Evolutionary conservation across 2,329 filamentous ascomycete genomes (phyloP), one percentile per base, ranked within the genome.

Genomic region (Monilinia laxa): DNA sequence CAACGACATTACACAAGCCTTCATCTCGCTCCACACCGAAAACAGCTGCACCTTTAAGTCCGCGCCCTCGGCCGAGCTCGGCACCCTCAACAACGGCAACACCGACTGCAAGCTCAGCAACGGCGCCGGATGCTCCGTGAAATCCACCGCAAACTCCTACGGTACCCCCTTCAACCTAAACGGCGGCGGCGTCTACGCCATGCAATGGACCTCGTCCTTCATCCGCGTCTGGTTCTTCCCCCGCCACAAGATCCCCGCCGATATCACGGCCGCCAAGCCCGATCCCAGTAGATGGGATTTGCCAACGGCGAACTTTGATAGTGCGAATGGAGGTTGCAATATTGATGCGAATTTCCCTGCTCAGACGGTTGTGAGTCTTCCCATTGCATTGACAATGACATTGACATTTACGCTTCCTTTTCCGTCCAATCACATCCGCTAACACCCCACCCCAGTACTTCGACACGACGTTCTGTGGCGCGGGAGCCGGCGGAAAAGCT

Each of bases 401-500:
- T 35, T 35, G 5, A 35, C 31, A 35, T 1, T 35, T 35, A 5
- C 62, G 18, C 25, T 11, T 20, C 20, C 14, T 47, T 20, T 9
- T 12, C 6, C 18, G 1, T 42, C 35, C 23, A n/a, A 10, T 20
- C 11, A 10, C 18, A 10, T 9, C 7, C n/a, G 11, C 52, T 58
- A 63, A 66, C 52, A 18, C 23, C 28, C 1, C 23, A 4, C 2
- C 6, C 11, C 49, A 73, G 71, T 72, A 71, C 55, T 89, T 95
- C 77, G 87, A 94, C 79, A 94, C 88, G 1, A 90, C 90, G 12
- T 91, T 96, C 77, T 97, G 93, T 77, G 93, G 93, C 49, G 87
- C 90, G 74, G 96, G 92, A 90, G 93, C 93, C 10, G 91, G 91
- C 40, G 77, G 80, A 56, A 0, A 66, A 45, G 90, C 57, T 16